Conservation (phyloP, 2,329 filamentous ascomycete species). For the Ciborinia camelliae region DNA sequence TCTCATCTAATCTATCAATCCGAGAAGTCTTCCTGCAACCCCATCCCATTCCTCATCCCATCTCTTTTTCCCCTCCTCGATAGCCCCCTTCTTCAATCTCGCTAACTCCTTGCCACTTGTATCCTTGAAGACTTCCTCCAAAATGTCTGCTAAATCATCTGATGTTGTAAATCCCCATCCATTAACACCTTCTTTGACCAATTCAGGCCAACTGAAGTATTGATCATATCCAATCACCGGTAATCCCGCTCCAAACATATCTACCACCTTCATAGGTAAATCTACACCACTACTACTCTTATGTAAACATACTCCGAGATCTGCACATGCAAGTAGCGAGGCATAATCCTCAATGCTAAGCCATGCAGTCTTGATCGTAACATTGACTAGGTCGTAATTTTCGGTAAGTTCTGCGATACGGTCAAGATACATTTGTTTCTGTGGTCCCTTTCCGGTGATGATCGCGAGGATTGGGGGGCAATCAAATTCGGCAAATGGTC, state of each 20-base stretch:
- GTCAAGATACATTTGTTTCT: constrained; percentile 70
- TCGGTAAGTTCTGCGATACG: constrained; percentile 58
- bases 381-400: constrained; percentile 60
- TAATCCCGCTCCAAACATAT: constrained; percentile 95
- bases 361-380: constrained; percentile 79
- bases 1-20: constrained; percentile 27
- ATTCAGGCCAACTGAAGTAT: constrained; percentile 85
- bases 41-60: constrained; percentile 95
- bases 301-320: constrained; percentile 87
- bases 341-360: constrained; percentile 83
- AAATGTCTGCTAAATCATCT: constrained; percentile 58
- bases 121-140: constrained; percentile 61
- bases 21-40: constrained; percentile 71
- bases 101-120: constrained; percentile 52
- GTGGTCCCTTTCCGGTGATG: constrained; percentile 91
- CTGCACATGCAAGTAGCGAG: constrained; percentile 74
- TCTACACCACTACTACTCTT: constrained; percentile 93
- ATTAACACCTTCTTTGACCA: constrained; percentile 85
- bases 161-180: constrained; percentile 79
- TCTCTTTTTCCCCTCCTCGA: constrained; percentile 68
- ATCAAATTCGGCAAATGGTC: constrained; percentile 45
- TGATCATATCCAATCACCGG: constrained; percentile 83
- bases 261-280: constrained; percentile 97
- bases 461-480: constrained; percentile 71
- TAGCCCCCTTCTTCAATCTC: constrained; percentile 64